Evolutionary conservation across 345 rosid species (phyloP).

Genomic region (Rhizophora mangle): DNA sequence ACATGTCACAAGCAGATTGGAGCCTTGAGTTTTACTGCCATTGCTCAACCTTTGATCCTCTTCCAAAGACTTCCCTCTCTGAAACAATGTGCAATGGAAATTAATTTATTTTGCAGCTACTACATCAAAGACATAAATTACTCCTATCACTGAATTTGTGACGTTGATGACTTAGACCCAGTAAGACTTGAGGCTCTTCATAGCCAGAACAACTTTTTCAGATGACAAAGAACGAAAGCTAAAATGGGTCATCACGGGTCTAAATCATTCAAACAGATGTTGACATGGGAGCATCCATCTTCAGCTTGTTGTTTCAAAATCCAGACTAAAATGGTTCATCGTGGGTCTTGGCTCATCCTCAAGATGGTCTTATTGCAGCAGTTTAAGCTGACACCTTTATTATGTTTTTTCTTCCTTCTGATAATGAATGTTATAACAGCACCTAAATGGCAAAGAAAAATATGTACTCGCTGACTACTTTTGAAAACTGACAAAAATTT

Average conservation of each 20-base stretch:
- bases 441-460: no score
- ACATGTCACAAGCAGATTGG: constrained; percentile 36
- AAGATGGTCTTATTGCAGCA: no score
- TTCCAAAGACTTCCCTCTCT: constrained; percentile 39
- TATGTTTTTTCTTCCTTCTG: no score
- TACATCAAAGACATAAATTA: neutral
- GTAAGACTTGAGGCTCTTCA: neutral
- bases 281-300: neutral
- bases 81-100: constrained; percentile 14
- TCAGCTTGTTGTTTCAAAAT: neutral
- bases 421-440: no score
- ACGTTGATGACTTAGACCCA: neutral
- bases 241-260: no score
- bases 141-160: neutral
- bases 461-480: no score
- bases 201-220: neutral
- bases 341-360: no score
- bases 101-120: no score
- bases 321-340: no score
- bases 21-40: constrained; percentile 27
- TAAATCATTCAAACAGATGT: no score
- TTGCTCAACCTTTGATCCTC: constrained; percentile 27
- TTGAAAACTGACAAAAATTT: no score
- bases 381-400: no score
- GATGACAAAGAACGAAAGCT: neutral